phyloP scores from a whole-genome alignment of 306 rosid species.

The Pterocarpus santalinus region DNA sequence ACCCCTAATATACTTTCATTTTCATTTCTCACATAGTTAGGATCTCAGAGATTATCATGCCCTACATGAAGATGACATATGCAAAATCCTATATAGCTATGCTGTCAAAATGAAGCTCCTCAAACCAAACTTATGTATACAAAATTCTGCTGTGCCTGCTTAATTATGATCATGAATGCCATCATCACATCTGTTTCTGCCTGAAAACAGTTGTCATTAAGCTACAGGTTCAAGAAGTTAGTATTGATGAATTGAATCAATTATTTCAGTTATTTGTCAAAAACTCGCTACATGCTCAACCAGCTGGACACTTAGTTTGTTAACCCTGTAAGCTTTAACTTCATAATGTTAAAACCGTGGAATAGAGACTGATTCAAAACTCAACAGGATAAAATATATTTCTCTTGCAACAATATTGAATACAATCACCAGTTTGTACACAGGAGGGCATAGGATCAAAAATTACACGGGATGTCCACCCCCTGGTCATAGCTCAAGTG shows the following conservation, averaged over 20 bases:
- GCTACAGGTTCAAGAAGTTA: background rate
- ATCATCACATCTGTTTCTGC: slow-evolving; percentile 1
- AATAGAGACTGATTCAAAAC: slow-evolving; percentile 29
- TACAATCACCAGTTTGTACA: slow-evolving; percentile 10
- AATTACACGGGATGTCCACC: slow-evolving; percentile 27
- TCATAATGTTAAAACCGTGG: background rate
- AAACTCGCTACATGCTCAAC: background rate
- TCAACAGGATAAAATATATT: background rate
- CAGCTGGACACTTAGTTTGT: background rate
- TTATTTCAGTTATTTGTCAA: slow-evolving; percentile 22
- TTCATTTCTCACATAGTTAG: slow-evolving; percentile 2
- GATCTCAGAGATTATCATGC: background rate
- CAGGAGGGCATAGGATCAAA: slow-evolving; percentile 3
- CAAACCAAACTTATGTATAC: background rate
- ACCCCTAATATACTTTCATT: background rate
- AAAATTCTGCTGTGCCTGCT: slow-evolving; percentile 11
- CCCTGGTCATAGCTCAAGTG: slow-evolving; percentile 10
- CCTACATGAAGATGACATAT: slow-evolving; percentile 4
- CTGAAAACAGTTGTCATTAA: background rate
- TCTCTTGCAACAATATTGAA: slow-evolving; percentile 7
- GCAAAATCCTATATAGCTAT: slow-evolving; percentile 2
- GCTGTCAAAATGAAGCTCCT: slow-evolving; percentile 21
- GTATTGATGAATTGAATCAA: background rate
- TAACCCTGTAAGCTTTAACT: slow-evolving; percentile 21
- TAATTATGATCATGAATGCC: slow-evolving; percentile 14